Percentiles rank a stretch among this genome's conserved stretches.
phyloP scores from a whole-genome alignment of 2,329 filamentous ascomycete species.

The Fusarium sulawesiense region DNA sequence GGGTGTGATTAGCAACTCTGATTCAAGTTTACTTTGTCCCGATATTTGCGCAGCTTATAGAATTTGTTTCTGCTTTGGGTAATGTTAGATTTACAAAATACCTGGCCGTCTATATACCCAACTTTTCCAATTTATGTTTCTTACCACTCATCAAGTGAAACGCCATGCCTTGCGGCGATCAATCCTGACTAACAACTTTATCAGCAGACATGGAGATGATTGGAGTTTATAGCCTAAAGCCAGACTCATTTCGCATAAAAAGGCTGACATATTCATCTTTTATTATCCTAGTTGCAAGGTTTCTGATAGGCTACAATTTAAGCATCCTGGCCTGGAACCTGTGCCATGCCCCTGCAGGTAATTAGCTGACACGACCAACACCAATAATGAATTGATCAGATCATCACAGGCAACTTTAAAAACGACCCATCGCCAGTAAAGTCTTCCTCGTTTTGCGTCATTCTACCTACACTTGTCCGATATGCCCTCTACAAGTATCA shows the following conservation, averaged over 20 bases:
- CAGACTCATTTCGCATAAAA: background rate
- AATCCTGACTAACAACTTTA: background rate
- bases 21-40: background rate
- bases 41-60: background rate
- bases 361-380: background rate
- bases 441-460: fast-evolving
- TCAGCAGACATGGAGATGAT: background rate
- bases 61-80: background rate
- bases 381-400: background rate
- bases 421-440: background rate
- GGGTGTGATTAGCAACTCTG: background rate
- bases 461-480: background rate
- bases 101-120: background rate
- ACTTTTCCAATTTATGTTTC: background rate
- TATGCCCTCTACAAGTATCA: conserved; percentile 2
- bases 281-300: background rate
- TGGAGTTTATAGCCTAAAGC: background rate
- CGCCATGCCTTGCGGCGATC: background rate
- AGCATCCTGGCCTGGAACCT: background rate
- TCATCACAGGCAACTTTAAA: background rate
- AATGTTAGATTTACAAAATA: background rate
- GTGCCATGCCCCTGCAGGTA: background rate
- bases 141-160: background rate
- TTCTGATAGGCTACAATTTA: background rate
- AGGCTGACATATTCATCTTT: too few relatives aligned